Evolutionary conservation across 2,329 filamentous ascomycete species (phyloP), one percentile per base, ranked within the genome.

Genomic region (Endocalyx cinctus): DNA sequence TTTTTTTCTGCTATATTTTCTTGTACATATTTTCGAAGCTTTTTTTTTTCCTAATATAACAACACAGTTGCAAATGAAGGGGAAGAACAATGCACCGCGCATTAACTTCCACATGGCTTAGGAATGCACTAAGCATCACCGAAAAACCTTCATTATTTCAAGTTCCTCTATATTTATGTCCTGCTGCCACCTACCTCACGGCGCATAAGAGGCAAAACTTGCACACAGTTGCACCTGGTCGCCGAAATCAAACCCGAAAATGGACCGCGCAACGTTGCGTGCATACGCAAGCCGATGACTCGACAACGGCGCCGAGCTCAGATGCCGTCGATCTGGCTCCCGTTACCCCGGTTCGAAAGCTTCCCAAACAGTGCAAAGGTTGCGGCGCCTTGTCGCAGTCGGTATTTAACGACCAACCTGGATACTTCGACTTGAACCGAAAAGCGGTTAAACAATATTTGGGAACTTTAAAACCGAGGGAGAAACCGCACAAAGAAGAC

Each of bases 321-420:
- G 20, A 23, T 23, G 20, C 20, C 20, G n/a, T n/a, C n/a, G n/a
- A 23, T 23, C 20, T 8, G 20, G 8, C 20, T 23, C 20, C 20
- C n/a, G 20, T 8, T 23, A 8, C 20, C 20, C 8, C 8, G 20
- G 20, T 23, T 19, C 36, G 42, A 28, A 44, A 45, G 13, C 59
- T 83, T 2, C 79, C 80, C 0, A 47, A 66, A 10, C 74, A 72
- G 42, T 84, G 80, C 46, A 67, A 68, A 10, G 80, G 80, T 22
- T 84, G 80, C 51, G 80, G 80, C 27, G 79, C 79, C 11, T 67
- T 81, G 45, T 67, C 76, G 28, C 80, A 84, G 53, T 77, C 69
- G 1, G 52, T 54, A 0, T 56, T 72, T 13, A 55, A 70, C 1
- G 55, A 69, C 17, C 60, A 71, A 38, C 62, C 80, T 5, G 76